A percentile compares a stretch with the other conserved stretches of the same genome.
Conservation (phyloP, 1,139 yeast species). For the Yamadazyma songkhlaensis region DNA sequence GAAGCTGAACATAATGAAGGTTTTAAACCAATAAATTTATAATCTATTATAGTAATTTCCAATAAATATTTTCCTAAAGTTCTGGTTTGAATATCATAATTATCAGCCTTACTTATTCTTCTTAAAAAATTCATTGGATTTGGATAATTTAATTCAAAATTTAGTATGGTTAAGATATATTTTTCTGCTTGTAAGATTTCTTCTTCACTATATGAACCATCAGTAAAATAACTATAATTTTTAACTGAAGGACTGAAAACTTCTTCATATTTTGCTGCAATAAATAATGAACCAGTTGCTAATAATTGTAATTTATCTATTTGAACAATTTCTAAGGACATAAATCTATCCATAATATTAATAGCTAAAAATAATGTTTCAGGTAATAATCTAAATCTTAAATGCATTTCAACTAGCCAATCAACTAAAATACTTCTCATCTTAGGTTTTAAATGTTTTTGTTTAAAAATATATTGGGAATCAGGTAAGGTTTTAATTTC, state of each 20-base stretch:
- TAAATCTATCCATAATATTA: constrained; percentile 87
- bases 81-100: constrained; percentile 88
- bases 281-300: constrained; percentile 86
- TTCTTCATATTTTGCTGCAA: constrained; percentile 95
- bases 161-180: constrained; percentile 69
- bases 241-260: constrained; percentile 87
- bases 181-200: constrained; percentile 88
- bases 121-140: constrained; percentile 93
- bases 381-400: constrained; percentile 80
- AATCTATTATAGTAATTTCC: constrained; percentile 80
- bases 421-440: constrained; percentile 90
- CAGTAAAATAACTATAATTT: constrained; percentile 86
- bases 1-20: constrained; percentile 91
- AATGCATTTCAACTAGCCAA: constrained; percentile 93
- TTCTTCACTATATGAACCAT: constrained; percentile 78
- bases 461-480: constrained; percentile 69
- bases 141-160: constrained; percentile 82
- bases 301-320: constrained; percentile 83
- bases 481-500: constrained; percentile 80
- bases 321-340: constrained; percentile 76
- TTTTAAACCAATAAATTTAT: constrained; percentile 70
- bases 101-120: constrained; percentile 92
- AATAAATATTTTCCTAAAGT: constrained; percentile 87
- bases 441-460: constrained; percentile 73
- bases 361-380: constrained; percentile 88